A percentile compares a stretch with the other conserved stretches of the same genome.
These are phyloP conservation scores for Lathyrus tuberosus DNA, from an alignment of 306 rosid species.

Conservation along the genomic window DNA sequence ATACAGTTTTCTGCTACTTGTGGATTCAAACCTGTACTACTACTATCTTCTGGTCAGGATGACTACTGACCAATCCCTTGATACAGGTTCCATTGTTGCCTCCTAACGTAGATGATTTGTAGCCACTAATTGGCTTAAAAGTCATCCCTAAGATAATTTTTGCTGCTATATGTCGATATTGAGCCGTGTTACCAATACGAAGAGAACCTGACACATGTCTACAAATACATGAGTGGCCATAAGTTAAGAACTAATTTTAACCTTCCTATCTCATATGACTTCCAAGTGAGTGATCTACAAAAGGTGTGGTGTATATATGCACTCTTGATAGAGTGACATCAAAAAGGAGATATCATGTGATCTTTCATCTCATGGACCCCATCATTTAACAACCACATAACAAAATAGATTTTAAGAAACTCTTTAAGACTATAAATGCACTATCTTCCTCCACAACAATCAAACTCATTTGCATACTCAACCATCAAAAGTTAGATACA, in stretches of 20 bases:
- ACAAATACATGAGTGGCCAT: not conserved
- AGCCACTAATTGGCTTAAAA: not conserved
- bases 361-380: conserved; percentile 23
- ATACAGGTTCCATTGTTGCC: conserved; percentile 6
- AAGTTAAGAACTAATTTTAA: not conserved
- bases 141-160: not conserved
- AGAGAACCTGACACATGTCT: not conserved
- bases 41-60: conserved; percentile 4
- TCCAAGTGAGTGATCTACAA: not conserved
- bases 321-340: not conserved
- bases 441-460: conserved; percentile 2
- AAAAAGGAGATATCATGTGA: conserved; percentile 42
- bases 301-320: not conserved
- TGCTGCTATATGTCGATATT: conserved; percentile 3
- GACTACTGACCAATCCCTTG: conserved; percentile 10
- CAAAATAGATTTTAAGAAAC: not conserved
- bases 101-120: conserved; percentile 2
- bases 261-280: not conserved
- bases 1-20: not conserved
- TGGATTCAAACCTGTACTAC: not conserved
- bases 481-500: not conserved
- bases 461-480: not conserved
- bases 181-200: not conserved
- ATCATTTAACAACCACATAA: conserved; percentile 4
- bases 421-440: conserved; percentile 31